Percentiles rank a stretch among this genome's conserved stretches.
phyloP scores from a whole-genome alignment of 1,139 yeast species.

The Yamadazyma taylorii region DNA sequence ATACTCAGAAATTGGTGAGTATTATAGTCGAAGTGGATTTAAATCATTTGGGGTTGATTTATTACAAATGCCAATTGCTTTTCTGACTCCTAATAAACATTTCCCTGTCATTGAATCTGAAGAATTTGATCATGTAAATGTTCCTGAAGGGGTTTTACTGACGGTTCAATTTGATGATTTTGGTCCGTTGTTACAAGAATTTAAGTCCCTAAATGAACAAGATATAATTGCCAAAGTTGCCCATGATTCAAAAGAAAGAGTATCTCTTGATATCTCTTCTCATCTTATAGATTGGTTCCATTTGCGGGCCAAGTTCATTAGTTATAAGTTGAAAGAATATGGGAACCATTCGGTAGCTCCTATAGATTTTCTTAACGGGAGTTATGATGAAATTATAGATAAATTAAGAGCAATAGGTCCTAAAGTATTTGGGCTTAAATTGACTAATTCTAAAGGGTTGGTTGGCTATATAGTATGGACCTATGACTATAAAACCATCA shows the following conservation, averaged over 20 bases:
- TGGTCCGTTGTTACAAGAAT: slow-evolving; percentile 24
- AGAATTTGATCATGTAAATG: slow-evolving; percentile 20
- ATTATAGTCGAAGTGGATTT: slow-evolving; percentile 61
- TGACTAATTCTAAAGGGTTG: slow-evolving; percentile 17
- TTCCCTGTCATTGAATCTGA: too few relatives aligned
- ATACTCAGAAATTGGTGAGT: slow-evolving; percentile 75
- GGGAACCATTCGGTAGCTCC: too few relatives aligned
- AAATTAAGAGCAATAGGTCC: slow-evolving; percentile 27
- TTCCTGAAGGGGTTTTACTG: slow-evolving; percentile 29
- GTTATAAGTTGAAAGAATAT: slow-evolving; percentile 22
- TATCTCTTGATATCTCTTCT: slow-evolving; percentile 30
- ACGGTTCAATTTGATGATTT: slow-evolving; percentile 33
- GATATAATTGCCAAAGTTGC: slow-evolving; percentile 19
- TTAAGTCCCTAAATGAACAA: slow-evolving; percentile 21
- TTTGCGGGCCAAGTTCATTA: slow-evolving; percentile 38
- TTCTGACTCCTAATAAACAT: slow-evolving; percentile 9
- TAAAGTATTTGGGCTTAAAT: slow-evolving; percentile 31
- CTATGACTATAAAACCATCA: slow-evolving; percentile 32
- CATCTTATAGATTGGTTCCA: slow-evolving; percentile 47
- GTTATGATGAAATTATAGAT: slow-evolving; percentile 24
- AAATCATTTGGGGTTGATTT: slow-evolving; percentile 46
- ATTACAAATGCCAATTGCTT: slow-evolving; percentile 2
- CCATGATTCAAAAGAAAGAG: slow-evolving; percentile 29
- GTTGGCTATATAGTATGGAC: slow-evolving; percentile 43
- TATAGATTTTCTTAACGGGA: slow-evolving; percentile 18